Evolutionary conservation across 2,329 filamentous ascomycete species (phyloP), one percentile per base, ranked within the genome.

Genomic region (Rhynchosporium agropyri): DNA sequence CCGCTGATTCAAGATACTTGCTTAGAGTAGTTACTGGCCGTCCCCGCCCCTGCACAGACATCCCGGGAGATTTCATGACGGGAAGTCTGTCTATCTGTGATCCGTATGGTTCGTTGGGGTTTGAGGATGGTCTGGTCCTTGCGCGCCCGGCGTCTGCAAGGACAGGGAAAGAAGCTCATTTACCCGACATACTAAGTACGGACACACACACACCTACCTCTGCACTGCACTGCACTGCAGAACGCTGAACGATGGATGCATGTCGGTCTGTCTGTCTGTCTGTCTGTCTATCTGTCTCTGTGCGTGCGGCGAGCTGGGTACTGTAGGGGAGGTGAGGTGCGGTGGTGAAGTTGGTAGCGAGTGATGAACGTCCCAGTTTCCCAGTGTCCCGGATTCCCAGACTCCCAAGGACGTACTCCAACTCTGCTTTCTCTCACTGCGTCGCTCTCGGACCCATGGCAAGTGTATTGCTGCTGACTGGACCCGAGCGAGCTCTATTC

Each of bases 41-140:
- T 40, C 33, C 50, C 33, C 33, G 31, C 50, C 50, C 50, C 50
- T 54, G 50, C 50, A 54, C n/a, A 40, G 50, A 54, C 33, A 51
- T 13, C 49, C 49, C 49, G 31, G 49, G 49, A 40, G 33, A 54
- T 40, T 38, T 54, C 31, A 3, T 26, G n/a, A 33, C 50, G 50
- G 50, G 26, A 54, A 10, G 29, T 7, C 26, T 9, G 29, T 7
- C 26, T 9, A 54, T 13, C 33, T n/a, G 5, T 6, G 9, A 54
- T 54, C 50, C 50, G 50, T 40, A 26, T 54, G 50, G 50, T 20
- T 54, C 33, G 50, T 54, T 54, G 9, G 33, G 7, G 8, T 6
- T 53, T 15, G 31, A 31, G 29, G 36, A 36, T 53, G 7, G 9
- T 31, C 9, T 20, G 20, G 20, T 20, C 20, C 20, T 20, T 20